Evolutionary conservation across 768 basidiomycete genomes (phyloP).

Genomic region (Tylopilus sp.): DNA sequence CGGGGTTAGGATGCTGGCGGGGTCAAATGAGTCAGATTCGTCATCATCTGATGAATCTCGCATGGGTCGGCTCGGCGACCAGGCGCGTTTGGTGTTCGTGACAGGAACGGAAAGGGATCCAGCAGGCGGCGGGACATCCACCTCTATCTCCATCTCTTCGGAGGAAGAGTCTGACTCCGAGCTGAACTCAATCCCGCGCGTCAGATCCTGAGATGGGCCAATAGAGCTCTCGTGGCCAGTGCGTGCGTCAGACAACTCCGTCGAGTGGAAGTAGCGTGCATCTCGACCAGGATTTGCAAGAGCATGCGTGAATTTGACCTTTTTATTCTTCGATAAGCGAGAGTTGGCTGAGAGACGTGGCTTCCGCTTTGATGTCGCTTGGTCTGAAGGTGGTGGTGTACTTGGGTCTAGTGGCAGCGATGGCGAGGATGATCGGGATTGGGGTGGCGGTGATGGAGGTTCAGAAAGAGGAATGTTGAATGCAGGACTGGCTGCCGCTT

Average conservation of each 20-base stretch:
- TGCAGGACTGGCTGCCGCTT: conserved; percentile 39
- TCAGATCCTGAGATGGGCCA: conserved; percentile 29
- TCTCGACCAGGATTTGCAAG: conserved; percentile 19
- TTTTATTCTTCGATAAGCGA: conserved; percentile 27
- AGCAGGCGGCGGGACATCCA: conserved; percentile 15
- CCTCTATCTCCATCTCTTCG: conserved; percentile 17
- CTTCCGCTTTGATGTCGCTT: conserved; percentile 45
- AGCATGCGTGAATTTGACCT: conserved; percentile 25
- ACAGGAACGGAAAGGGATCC: conserved; percentile 12
- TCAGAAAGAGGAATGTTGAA: conserved; percentile 13
- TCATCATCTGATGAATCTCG: conserved; percentile 49
- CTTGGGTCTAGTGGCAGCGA: conserved; percentile 8
- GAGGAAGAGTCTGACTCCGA: conserved; percentile 30
- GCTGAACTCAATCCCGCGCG: conserved; percentile 32
- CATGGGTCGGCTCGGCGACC: conserved; percentile 58
- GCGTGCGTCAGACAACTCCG: conserved; percentile 29
- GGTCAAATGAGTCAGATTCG: conserved; percentile 14
- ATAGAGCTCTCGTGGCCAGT: conserved; percentile 12
- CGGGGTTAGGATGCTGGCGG: background rate
- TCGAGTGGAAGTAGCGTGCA: conserved; percentile 33
- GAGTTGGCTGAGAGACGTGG: conserved; percentile 25
- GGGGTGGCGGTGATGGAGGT: conserved; percentile 6
- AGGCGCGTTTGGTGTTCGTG: conserved; percentile 36
- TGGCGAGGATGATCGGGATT: conserved; percentile 6
- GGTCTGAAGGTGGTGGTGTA: conserved; percentile 6